Base-by-base conservation (phyloP, 2,329 filamentous ascomycete species). In the Aspergillus fumigatiaffinis region DNA sequence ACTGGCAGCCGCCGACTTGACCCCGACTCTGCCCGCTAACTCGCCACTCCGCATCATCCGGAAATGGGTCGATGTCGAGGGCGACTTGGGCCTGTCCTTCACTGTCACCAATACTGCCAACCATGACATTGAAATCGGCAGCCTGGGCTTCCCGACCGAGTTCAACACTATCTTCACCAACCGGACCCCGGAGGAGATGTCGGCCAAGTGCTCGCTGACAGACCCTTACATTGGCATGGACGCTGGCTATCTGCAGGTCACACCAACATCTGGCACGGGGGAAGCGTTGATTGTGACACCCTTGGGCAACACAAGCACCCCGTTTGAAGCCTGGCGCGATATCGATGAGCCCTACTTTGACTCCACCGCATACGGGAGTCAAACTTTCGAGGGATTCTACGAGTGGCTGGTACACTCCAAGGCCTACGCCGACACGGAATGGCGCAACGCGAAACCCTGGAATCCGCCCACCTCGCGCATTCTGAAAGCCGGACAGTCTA, bases 81-180 rank as follows among this genome's bases (percentile, higher is more conserved):
- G 77, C 1, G 81, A 84, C 57, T 65, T 86, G 2, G 80, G 75
- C 5, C 70, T 87, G 3, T 74, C 74, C 17, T 81, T 85, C 66
- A 83, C 77, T 2, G 61, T 85, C 21, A 73, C 71, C 9, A 86
- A 85, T 58, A 68, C 68, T 0, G 78, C 68, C 0, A 61, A 63
- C 0, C 60, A 65, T 0, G 57, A 71, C 0, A 55, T 86, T 2
- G 83, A 86, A 57, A 68, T 87, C 4, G 84, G 84, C 1, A 80
- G 80, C 50, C 73, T 86, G 1, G 84, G 84, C 0, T 80, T 87
- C 52, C 84, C 84, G 0, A 77, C 82, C 21, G 82, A 84, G 65
- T 84, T 86, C 72, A 86, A 86, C 71, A 86, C 81, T 67, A 85
- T 87, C 62, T 86, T 86, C 64, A 84, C 78, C 12, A 74, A 75